Evolutionary conservation across 1,284 basidiomycete species (phyloP).

Genomic region (Porodaedalea pini): DNA sequence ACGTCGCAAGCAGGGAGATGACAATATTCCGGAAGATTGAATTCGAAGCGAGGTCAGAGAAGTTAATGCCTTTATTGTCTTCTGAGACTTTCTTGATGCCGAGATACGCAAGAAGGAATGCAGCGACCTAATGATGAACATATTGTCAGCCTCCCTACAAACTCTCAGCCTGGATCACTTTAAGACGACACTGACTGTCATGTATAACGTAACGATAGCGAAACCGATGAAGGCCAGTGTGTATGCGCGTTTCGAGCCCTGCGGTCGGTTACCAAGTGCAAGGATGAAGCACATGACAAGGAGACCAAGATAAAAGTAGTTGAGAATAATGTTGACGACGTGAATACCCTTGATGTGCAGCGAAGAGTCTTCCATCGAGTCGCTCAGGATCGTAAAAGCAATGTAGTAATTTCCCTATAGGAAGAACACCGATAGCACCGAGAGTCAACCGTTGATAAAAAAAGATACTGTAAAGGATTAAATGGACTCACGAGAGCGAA

Average conservation of each 20-base stretch:
- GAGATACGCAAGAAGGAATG: conserved; percentile 77
- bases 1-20: conserved; percentile 79
- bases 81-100: conserved; percentile 62
- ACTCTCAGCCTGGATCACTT: not conserved
- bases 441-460: not conserved
- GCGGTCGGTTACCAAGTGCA: conserved; percentile 87
- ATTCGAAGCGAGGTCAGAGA: conserved; percentile 64
- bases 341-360: conserved; percentile 61
- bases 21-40: conserved; percentile 84
- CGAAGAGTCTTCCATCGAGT: conserved; percentile 61
- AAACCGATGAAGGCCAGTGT: conserved; percentile 82
- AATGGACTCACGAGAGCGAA: conserved; percentile 66
- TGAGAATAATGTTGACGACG: conserved; percentile 73
- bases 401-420: conserved; percentile 85
- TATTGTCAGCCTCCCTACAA: conserved; percentile 16
- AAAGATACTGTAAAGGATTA: not conserved
- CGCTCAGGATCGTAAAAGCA: conserved; percentile 75
- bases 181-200: conserved; percentile 60
- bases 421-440: conserved; percentile 6
- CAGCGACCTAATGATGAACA: conserved; percentile 52
- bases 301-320: conserved; percentile 86
- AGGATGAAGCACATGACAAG: conserved; percentile 90
- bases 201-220: conserved; percentile 86
- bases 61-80: conserved; percentile 42
- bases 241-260: conserved; percentile 82